Evolutionary conservation across 2,329 filamentous ascomycete genomes (phyloP), one percentile per base, ranked within the genome.

Genomic region (Ceratocystis harringtonii): DNA sequence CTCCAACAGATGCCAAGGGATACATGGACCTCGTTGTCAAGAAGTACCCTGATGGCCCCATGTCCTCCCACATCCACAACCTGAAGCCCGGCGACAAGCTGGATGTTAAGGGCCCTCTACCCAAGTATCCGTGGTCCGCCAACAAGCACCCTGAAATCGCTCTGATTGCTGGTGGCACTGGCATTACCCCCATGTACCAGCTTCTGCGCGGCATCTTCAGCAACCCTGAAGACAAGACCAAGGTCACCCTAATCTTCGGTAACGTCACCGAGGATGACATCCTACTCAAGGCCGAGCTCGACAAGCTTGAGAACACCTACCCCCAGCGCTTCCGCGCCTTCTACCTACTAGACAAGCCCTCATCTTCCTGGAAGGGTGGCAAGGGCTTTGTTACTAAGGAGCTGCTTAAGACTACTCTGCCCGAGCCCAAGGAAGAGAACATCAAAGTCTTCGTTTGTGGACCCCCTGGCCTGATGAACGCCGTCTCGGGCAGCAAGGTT

Each of bases 131-230:
- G 41, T 97, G 92, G 92, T 74, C 84, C 64, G 73, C 86, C 70
- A 97, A 97, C 83, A 96, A 96, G 84, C 92, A 96, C 79, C 79
- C 89, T 68, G 91, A 97, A 80, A 84, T 95, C 71, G 87, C 84
- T 48, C 80, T 92, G 70, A 83, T 99, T 69, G 90, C 92, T n/a
- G 94, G 94, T 71, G 94, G 94, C 69, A 96, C 94, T 6, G 94
- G 94, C 68, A 95, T 99, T 76, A 94, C 94, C 10, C 94, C 94
- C 70, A 96, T 97, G 92, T 97, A 89, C 81, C 94, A 99, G 81
- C 85, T 99, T 58, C 81, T 85, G 69, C 90, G 90, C 69, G 83
- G 86, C 73, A 96, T 99, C 78, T 95, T 97, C 85, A 90, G 87
- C 77, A 95, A 96, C 83, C 90, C 92, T 68, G 84, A 89, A 55